Conservation (phyloP, 108 stramenopile genomes). For the Nitzschia putrida region DNA sequence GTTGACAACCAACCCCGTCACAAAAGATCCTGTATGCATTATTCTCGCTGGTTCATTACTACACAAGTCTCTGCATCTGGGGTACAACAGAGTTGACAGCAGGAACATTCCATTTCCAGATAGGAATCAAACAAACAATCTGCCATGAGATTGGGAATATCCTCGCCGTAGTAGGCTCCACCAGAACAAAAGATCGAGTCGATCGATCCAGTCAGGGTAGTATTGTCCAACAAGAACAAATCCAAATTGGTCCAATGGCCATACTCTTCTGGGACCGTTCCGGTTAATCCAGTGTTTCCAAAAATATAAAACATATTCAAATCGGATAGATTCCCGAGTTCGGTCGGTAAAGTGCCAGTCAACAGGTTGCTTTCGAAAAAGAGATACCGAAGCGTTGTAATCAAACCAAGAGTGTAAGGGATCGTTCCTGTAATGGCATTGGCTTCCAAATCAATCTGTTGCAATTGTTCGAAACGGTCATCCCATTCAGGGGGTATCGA, state of each 20-base stretch:
- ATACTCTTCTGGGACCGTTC: conserved; percentile 31
- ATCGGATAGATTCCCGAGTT: conserved; percentile 14
- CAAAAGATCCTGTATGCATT: too few relatives aligned
- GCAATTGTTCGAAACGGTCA: not conserved
- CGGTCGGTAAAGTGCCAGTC: conserved; percentile 2
- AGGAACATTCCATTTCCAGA: not conserved
- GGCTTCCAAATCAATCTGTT: conserved; percentile 10
- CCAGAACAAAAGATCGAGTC: conserved; percentile 10
- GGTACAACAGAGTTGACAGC: not conserved
- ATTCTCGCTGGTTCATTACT: too few relatives aligned
- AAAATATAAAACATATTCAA: conserved; percentile 20
- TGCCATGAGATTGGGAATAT: too few relatives aligned
- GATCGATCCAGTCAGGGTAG: not conserved
- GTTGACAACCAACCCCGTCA: too few relatives aligned
- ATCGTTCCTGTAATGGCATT: conserved; percentile 9
- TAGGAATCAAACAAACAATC: too few relatives aligned
- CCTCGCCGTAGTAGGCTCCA: too few relatives aligned
- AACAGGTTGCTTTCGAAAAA: conserved; percentile 35
- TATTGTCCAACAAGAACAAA: conserved; percentile 1
- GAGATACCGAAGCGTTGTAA: not conserved
- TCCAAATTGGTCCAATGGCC: conserved; percentile 22
- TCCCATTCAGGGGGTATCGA: not conserved
- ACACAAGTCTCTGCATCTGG: not conserved
- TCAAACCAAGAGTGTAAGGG: not conserved
- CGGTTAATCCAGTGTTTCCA: conserved; percentile 21